Conservation (phyloP, 148 eudicot species). For the Arbutus unedo region DNA sequence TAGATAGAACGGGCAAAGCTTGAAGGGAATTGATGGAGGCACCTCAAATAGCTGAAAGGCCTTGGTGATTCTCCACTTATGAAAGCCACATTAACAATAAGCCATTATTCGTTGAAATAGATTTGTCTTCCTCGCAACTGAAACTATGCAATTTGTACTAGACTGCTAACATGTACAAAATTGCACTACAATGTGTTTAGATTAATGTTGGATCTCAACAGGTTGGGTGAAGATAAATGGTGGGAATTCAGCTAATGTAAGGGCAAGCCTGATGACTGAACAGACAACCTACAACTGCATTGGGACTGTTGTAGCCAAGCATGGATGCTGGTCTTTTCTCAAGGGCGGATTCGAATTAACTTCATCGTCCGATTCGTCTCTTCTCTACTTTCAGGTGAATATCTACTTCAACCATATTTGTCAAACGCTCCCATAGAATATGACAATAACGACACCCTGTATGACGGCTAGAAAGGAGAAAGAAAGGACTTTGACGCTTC, state of each 20-base stretch:
- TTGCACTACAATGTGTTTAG: too few species aligned
- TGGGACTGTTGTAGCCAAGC: constrained; percentile 62
- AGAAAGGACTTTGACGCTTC: too few species aligned
- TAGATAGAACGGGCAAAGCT: too few species aligned
- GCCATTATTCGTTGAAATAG: neutral
- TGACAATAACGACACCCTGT: too few species aligned
- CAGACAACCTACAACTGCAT: constrained; percentile 40
- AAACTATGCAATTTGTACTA: neutral
- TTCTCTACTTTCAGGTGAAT: constrained; percentile 59
- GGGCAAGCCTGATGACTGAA: constrained; percentile 44
- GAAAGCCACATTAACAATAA: neutral
- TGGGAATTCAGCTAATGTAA: constrained; percentile 42
- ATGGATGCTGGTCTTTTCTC: constrained; percentile 91
- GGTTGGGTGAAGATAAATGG: constrained; percentile 68
- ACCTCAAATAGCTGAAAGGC: too few species aligned
- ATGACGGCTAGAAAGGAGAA: too few species aligned
- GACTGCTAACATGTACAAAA: too few species aligned
- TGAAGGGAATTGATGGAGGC: too few species aligned
- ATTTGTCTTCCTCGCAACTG: neutral
- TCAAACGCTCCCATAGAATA: too few species aligned
- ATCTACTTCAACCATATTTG: neutral
- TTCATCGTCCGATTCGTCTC: constrained; percentile 42
- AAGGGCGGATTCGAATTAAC: constrained; percentile 77
- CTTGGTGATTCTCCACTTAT: too few species aligned
- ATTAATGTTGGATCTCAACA: constrained; percentile 20